Percentiles rank a stretch among this genome's conserved stretches.
Evolutionary conservation across 2,329 filamentous ascomycete species (phyloP).

Genomic region (Penicillium sp.): DNA sequence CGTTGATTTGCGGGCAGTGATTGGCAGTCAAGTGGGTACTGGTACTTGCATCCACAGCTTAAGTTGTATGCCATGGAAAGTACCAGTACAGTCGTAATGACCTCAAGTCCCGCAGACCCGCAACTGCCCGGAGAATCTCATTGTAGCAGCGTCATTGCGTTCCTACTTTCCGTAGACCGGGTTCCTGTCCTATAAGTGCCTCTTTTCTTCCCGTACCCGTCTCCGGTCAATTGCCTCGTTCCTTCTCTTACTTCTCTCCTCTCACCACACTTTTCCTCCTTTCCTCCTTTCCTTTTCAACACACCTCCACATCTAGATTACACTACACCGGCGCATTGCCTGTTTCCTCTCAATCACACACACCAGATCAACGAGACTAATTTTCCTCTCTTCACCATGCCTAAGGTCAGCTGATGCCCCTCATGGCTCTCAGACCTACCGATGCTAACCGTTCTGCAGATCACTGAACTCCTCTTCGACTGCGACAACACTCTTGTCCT

Average conservation of each 20-base stretch:
- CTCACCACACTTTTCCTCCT: not conserved
- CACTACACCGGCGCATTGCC: slow-evolving; percentile 1
- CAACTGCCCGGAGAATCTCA: slow-evolving; percentile 8
- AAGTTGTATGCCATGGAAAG: not conserved
- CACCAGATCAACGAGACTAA: not conserved
- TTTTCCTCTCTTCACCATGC: slow-evolving; percentile 24
- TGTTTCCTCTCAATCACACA: slow-evolving; percentile 1
- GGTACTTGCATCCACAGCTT: not conserved
- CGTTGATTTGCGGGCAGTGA: not conserved
- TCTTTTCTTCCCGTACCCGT: slow-evolving; percentile 8
- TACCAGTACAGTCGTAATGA: slow-evolving; percentile 2
- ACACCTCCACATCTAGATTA: not conserved
- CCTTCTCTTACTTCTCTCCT: slow-evolving; percentile 1
- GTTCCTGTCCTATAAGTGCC: slow-evolving; percentile 5
- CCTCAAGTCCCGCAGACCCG: slow-evolving; percentile 17
- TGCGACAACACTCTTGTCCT: slow-evolving; percentile 86
- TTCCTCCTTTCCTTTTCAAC: not conserved
- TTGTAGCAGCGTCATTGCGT: slow-evolving; percentile 19
- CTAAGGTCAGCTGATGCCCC: slow-evolving; percentile 28
- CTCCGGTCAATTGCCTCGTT: slow-evolving; percentile 7
- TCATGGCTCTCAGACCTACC: slow-evolving; percentile 5
- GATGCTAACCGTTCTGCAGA: slow-evolving; percentile 40
- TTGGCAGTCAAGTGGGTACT: slow-evolving; percentile 7
- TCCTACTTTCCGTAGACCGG: not conserved
- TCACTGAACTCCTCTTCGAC: slow-evolving; percentile 69